Base-by-base conservation (phyloP, 768 basidiomycete species). In the Neoboletus brunneissimus region DNA sequence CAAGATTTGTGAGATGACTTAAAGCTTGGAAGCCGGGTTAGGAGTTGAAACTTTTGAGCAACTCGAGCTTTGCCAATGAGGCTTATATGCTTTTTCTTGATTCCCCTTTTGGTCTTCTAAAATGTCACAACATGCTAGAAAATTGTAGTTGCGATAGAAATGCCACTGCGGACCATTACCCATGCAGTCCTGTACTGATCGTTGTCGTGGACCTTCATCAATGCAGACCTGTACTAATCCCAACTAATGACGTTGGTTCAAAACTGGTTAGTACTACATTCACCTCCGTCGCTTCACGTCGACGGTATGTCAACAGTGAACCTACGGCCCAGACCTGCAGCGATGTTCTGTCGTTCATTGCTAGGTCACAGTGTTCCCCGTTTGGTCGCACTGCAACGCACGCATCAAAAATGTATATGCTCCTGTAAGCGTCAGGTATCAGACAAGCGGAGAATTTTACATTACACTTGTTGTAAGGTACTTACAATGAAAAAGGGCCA, bases 401-500 rank as follows among this genome's bases (percentile, higher is more conserved):
- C 6, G 29, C 18, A 16, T n/a, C n/a, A 8, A 13, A n/a, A 46
- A 12, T 12, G 10, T 20, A 46, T 20, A 13, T 47, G 16, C 16
- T 16, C 29, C 29, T 47, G 18, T 46, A 31, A 32, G 12, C 6
- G 27, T n/a, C 9, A 10, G 37, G 7, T 12, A 8, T 20, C 18
- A 47, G 45, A 13, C 4, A 31, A n/a, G n/a, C n/a, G n/a, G n/a
- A n/a, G n/a, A 13, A 5, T 3, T 27, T 44, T 4, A 10, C 3
- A 15, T 27, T 31, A 20, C 18, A 11, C 6, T 31, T n/a, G 45
- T 46, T 18, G 16, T 29, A n/a, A 47, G 29, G 18, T 75, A 6
- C 5, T 27, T 27, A 52, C 87, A 81, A 48, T 23, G 16, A 18
- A 18, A 22, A 48, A 22, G 22, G n/a, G 46, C 7, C 15, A 86